A percentile compares a stretch with the other conserved stretches of the same genome.
Evolutionary conservation across 345 rosid genomes (phyloP).

Genomic region (Kandelia obovata): DNA sequence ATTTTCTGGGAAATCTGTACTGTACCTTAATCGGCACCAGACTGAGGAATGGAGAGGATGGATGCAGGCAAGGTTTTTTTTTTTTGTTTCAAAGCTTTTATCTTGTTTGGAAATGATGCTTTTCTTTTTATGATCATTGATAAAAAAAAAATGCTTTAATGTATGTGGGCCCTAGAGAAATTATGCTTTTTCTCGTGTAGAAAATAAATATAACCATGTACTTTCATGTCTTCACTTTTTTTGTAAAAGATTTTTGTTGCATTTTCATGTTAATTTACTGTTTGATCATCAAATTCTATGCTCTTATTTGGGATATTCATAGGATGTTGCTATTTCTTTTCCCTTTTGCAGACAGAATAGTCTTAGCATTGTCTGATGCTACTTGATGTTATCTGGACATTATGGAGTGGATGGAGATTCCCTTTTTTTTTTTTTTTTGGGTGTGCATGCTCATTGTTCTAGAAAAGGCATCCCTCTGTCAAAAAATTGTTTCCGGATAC

Average conservation of each 20-base stretch:
- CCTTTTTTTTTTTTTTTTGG: neutral
- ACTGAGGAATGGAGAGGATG: slow-evolving; percentile 99
- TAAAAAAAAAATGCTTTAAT: too few relatives aligned
- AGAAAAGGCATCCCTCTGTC: neutral
- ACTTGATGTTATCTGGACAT: neutral
- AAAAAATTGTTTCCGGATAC: slow-evolving; percentile 2
- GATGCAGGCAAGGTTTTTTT: slow-evolving; percentile 84
- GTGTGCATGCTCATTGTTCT: neutral
- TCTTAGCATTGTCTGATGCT: neutral
- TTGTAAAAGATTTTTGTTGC: neutral
- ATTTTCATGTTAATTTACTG: neutral
- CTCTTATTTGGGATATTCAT: neutral
- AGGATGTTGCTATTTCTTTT: neutral
- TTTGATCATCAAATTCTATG: neutral
- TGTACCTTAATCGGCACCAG: slow-evolving; percentile 87
- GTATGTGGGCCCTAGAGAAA: too few relatives aligned
- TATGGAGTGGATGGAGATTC: neutral
- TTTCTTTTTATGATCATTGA: slow-evolving; percentile 8
- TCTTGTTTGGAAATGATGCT: slow-evolving; percentile 12
- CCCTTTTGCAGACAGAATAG: neutral
- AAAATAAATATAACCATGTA: neutral
- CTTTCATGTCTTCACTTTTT: too few relatives aligned
- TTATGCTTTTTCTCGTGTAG: neutral
- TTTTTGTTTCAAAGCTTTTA: neutral
- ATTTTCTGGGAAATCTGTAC: slow-evolving; percentile 70